phyloP scores from a whole-genome alignment of 179 eudicot genomes.

The Gypsophila paniculata region DNA sequence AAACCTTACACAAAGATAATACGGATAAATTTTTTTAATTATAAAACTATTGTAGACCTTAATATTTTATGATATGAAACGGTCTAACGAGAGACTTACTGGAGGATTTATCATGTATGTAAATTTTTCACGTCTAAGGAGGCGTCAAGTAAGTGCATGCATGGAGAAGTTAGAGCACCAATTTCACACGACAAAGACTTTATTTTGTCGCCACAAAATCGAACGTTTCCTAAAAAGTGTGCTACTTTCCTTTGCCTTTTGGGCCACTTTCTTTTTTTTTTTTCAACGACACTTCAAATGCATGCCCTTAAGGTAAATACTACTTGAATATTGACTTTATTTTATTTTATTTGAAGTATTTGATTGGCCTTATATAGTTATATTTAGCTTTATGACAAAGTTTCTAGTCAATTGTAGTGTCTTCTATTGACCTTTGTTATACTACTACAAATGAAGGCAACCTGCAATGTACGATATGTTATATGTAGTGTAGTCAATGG shows the following conservation, averaged over 20 bases:
- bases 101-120: too few relatives aligned
- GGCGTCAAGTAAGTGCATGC: slow-evolving; percentile 15
- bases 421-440: neutral
- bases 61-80: too few relatives aligned
- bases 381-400: neutral
- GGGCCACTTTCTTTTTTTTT: slow-evolving; percentile 18
- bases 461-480: neutral
- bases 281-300: slow-evolving; percentile 26
- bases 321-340: neutral
- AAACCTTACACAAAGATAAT: too few relatives aligned
- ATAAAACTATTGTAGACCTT: too few relatives aligned
- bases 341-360: neutral
- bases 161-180: slow-evolving; percentile 11
- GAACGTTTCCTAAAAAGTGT: slow-evolving; percentile 7
- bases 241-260: slow-evolving; percentile 8
- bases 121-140: neutral
- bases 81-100: too few relatives aligned
- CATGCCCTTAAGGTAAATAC: neutral
- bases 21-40: too few relatives aligned
- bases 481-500: neutral
- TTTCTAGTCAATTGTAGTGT: slow-evolving; percentile 2
- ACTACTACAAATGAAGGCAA: neutral
- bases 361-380: neutral
- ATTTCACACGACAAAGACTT: slow-evolving; percentile 17
- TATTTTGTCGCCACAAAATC: slow-evolving; percentile 2